Conservation (phyloP, 2,329 filamentous ascomycete genomes). For the Penicillium sp. region DNA sequence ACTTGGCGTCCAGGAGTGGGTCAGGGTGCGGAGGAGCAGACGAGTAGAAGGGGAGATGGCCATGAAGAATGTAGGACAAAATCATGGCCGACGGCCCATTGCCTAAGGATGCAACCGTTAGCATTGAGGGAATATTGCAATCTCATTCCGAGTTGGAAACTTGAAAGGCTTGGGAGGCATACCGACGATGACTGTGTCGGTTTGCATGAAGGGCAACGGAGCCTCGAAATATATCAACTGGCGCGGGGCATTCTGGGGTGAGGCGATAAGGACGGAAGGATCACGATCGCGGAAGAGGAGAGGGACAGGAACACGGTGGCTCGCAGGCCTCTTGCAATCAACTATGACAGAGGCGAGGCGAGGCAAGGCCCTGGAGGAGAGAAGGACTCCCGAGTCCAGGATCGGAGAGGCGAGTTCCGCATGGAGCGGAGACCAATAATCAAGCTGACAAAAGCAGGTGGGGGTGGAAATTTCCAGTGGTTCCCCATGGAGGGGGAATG, state of each 20-base stretch:
- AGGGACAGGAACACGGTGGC: constrained; percentile 4
- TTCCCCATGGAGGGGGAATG: not conserved
- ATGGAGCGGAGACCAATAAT: constrained; percentile 26
- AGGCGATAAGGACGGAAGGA: constrained; percentile 23
- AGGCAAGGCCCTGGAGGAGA: constrained; percentile 28
- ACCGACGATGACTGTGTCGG: constrained; percentile 51
- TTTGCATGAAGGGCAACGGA: constrained; percentile 39
- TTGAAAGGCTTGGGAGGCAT: constrained; percentile 26
- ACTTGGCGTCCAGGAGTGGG: constrained; percentile 59
- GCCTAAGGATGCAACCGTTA: constrained; percentile 44
- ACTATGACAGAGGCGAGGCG: not conserved
- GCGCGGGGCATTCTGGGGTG: constrained; percentile 38
- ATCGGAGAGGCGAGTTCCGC: constrained; percentile 1
- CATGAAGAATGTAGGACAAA: constrained; percentile 66
- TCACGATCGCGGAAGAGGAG: no score
- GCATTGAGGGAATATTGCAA: not conserved
- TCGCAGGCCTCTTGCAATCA: not conserved
- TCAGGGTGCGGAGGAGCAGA: constrained; percentile 59
- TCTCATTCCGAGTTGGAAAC: not conserved
- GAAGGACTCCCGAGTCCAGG: constrained; percentile 2
- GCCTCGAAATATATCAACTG: constrained; percentile 29
- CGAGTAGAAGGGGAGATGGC: constrained; percentile 62
- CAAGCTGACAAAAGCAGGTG: constrained; percentile 36
- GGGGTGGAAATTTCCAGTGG: constrained; percentile 10
- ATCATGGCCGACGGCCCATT: constrained; percentile 66